phyloP scores from a whole-genome alignment of 164 flowering plant species.

The Stephania yunnanensis region DNA sequence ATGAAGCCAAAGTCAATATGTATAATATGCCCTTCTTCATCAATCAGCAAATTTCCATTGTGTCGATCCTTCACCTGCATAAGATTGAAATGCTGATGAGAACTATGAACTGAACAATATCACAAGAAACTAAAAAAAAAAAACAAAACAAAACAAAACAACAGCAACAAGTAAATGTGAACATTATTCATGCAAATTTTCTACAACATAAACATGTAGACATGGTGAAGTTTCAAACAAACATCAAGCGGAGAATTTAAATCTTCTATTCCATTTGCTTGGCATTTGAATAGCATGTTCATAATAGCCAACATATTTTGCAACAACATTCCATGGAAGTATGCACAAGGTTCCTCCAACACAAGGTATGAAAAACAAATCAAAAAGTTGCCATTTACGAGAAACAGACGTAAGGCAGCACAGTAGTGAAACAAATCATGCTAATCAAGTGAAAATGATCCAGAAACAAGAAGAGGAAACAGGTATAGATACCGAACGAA shows the following conservation, averaged over 20 bases:
- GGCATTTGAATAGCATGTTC: neutral
- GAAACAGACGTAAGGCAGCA: neutral
- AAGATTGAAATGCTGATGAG: constrained; percentile 7
- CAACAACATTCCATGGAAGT: neutral
- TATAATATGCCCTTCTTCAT: constrained; percentile 99
- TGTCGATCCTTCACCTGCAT: constrained; percentile 92
- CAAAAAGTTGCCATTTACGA: neutral
- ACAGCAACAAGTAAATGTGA: too few relatives aligned
- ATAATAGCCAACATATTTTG: neutral
- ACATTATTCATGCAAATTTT: too few relatives aligned
- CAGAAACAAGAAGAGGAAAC: neutral
- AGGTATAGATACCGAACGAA: neutral
- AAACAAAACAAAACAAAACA: too few relatives aligned
- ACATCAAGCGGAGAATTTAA: neutral
- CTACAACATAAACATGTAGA: too few relatives aligned
- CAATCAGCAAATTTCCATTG: constrained; percentile 94
- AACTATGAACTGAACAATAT: neutral
- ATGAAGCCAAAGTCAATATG: constrained; percentile 99
- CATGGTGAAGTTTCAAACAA: neutral
- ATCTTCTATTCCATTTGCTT: neutral
- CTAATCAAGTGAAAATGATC: neutral
- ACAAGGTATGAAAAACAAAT: neutral
- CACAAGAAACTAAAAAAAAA: neutral
- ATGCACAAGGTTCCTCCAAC: neutral
- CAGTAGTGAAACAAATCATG: neutral